phyloP scores from a whole-genome alignment of 1,284 basidiomycete species.

The Laetiporus sulphureus region DNA sequence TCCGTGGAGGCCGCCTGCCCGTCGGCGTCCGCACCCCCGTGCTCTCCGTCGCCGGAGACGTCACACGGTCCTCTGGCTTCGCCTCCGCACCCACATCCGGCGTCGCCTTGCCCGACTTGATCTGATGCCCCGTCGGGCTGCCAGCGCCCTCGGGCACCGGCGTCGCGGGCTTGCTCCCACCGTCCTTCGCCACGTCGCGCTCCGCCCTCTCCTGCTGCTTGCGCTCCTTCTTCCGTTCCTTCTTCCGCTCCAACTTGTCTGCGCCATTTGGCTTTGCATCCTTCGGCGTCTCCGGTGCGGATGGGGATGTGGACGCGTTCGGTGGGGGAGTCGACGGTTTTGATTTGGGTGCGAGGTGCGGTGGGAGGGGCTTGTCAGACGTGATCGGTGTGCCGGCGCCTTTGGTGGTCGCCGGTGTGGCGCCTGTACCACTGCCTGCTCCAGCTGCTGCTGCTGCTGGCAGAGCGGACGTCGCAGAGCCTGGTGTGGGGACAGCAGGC shows the following conservation, averaged over 20 bases:
- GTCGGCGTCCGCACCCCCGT: slow-evolving; percentile 64
- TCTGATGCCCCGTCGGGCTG: slow-evolving; percentile 14
- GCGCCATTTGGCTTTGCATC: slow-evolving; percentile 28
- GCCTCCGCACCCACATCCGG: slow-evolving; percentile 27
- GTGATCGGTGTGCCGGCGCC: slow-evolving; percentile 19
- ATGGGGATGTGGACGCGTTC: slow-evolving; percentile 26
- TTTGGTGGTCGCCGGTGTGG: slow-evolving; percentile 32
- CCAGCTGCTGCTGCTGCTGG: slow-evolving; percentile 16
- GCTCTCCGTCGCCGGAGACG: slow-evolving; percentile 48
- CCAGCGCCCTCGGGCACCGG: slow-evolving; percentile 14
- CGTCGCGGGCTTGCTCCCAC: slow-evolving; percentile 19
- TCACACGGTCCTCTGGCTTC: slow-evolving; percentile 36
- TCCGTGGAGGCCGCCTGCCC: slow-evolving; percentile 50
- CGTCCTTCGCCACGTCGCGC: slow-evolving; percentile 30
- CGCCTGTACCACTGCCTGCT: slow-evolving; percentile 20
- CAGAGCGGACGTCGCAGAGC: slow-evolving; percentile 31
- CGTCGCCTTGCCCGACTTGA: slow-evolving; percentile 36
- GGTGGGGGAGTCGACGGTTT: slow-evolving; percentile 27
- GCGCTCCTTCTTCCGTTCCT: slow-evolving; percentile 52
- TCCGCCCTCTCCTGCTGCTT: slow-evolving; percentile 44
- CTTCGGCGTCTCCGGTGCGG: slow-evolving; percentile 32
- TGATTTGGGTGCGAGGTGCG: slow-evolving; percentile 20
- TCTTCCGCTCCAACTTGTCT: slow-evolving; percentile 47
- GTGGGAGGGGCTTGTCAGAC: slow-evolving; percentile 19
- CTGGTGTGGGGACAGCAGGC: slow-evolving; percentile 36